A percentile compares a stretch with the other conserved stretches of the same genome.
These are phyloP conservation scores for Candida suzukii DNA, from an alignment of 805 yeast species.

Conservation along the genomic window DNA sequence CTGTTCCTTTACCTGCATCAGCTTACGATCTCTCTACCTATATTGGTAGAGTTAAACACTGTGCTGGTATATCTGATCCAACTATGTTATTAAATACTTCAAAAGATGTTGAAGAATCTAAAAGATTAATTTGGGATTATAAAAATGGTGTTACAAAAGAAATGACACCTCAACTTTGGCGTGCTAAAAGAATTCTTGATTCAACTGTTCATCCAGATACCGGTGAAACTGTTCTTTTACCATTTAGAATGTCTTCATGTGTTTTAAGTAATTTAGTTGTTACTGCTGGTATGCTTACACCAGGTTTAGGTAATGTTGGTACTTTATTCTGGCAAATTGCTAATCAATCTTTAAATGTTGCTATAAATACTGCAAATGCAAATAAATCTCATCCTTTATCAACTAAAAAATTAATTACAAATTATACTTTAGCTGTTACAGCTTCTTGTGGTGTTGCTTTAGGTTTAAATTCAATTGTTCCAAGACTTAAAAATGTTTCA, in stretches of 20 bases:
- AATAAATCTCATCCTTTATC: conserved; percentile 91
- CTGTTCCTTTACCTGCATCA: conserved; percentile 72
- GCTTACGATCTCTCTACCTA: conserved; percentile 75
- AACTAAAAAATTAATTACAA: conserved; percentile 66
- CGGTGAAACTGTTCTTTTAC: conserved; percentile 85
- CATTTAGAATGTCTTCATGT: conserved; percentile 96
- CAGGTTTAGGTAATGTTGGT: conserved; percentile 82
- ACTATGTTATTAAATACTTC: conserved; percentile 72
- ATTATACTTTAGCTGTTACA: conserved; percentile 81
- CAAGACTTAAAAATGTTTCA: conserved; percentile 64
- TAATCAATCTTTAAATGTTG: conserved; percentile 94
- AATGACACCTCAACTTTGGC: conserved; percentile 83
- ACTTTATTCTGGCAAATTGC: conserved; percentile 97
- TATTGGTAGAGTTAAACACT: conserved; percentile 92
- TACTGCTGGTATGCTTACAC: conserved; percentile 97
- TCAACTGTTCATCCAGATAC: conserved; percentile 96
- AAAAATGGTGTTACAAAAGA: conserved; percentile 56
- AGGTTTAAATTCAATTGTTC: conserved; percentile 89
- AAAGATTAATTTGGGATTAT: conserved; percentile 59
- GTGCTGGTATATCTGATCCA: conserved; percentile 91
- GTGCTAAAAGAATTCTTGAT: conserved; percentile 78
- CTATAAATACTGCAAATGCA: conserved; percentile 92
- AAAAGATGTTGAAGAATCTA: conserved; percentile 57
- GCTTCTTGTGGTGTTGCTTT: conserved; percentile 95
- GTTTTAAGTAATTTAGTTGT: conserved; percentile 91